Evolutionary conservation across 2,329 filamentous ascomycete genomes (phyloP).

Genomic region (Diplodia sapinea): DNA sequence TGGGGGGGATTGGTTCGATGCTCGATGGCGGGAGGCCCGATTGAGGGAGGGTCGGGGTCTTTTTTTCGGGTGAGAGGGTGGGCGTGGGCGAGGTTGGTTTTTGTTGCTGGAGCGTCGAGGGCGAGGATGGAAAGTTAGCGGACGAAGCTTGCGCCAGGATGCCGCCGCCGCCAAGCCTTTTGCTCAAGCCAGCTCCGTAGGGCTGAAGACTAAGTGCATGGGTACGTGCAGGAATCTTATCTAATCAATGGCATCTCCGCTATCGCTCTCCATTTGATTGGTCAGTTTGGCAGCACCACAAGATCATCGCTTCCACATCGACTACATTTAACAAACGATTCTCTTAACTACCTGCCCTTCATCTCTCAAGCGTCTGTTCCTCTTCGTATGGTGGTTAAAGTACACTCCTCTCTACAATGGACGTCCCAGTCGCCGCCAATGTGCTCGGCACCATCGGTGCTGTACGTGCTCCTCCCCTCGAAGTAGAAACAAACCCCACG

Average conservation of each 20-base stretch:
- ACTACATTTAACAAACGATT: background rate
- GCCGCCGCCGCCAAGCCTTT: constrained; percentile 26
- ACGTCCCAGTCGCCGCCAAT: constrained; percentile 62
- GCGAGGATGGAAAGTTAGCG: constrained; percentile 8
- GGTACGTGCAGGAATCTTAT: background rate
- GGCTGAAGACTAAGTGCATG: constrained; percentile 18
- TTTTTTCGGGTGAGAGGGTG: too few relatives aligned
- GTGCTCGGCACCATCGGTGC: constrained; percentile 65
- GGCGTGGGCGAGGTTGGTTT: background rate
- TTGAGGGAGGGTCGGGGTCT: background rate
- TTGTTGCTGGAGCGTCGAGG: background rate
- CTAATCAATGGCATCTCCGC: background rate
- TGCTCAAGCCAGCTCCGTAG: constrained; percentile 16
- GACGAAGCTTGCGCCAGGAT: constrained; percentile 1
- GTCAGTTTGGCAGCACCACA: background rate
- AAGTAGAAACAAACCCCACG: background rate
- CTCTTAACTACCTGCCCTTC: background rate
- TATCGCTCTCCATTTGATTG: background rate
- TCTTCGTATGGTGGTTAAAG: background rate
- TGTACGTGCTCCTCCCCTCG: constrained; percentile 45
- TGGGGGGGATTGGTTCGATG: constrained; percentile 30
- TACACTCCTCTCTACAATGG: constrained; percentile 49
- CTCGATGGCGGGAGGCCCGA: background rate
- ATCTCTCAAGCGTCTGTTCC: background rate
- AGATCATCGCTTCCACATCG: background rate